phyloP scores from a whole-genome alignment of 169 alveolate genomes.

The Amoebophrya sp. region DNA sequence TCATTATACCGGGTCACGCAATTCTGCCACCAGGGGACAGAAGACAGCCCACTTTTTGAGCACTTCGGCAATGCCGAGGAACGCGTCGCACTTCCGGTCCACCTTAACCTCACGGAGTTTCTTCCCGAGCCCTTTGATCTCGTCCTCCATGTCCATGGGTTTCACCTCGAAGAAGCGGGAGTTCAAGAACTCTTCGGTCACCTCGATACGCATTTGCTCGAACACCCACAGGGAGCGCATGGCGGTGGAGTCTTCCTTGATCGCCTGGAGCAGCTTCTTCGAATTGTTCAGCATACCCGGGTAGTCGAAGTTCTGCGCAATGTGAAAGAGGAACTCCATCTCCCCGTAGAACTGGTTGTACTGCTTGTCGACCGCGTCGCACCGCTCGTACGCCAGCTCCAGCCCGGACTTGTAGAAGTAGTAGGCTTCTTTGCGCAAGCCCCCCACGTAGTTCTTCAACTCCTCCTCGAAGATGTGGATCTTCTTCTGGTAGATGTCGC shows the following conservation, averaged over 20 bases:
- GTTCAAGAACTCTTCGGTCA: slow-evolving; percentile 63
- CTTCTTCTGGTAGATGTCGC: slow-evolving; percentile 65
- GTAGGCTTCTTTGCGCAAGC: slow-evolving; percentile 73
- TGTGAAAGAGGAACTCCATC: slow-evolving; percentile 62
- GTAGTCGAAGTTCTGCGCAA: slow-evolving; percentile 74
- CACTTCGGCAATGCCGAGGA: slow-evolving; percentile 64
- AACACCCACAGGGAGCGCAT: slow-evolving; percentile 78
- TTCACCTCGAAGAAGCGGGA: slow-evolving; percentile 70
- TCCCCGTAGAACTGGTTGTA: slow-evolving; percentile 56
- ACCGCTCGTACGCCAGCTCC: slow-evolving; percentile 63
- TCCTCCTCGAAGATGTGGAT: slow-evolving; percentile 77
- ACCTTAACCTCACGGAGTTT: slow-evolving; percentile 67
- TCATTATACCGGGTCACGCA: slow-evolving; percentile 67
- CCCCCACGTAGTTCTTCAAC: slow-evolving; percentile 68
- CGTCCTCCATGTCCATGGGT: slow-evolving; percentile 81
- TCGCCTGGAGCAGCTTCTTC: slow-evolving; percentile 63
- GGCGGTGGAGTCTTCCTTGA: slow-evolving; percentile 65
- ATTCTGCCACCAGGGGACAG: slow-evolving; percentile 81
- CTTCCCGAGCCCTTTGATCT: slow-evolving; percentile 66
- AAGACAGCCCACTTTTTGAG: slow-evolving; percentile 73
- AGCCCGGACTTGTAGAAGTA: slow-evolving; percentile 78
- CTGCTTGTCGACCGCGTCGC: slow-evolving; percentile 61
- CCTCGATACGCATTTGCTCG: slow-evolving; percentile 60
- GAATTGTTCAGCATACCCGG: slow-evolving; percentile 78
- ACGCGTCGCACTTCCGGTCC: slow-evolving; percentile 80